phyloP scores from a whole-genome alignment of 169 alveolate species.

The Plasmodium gaboni region DNA sequence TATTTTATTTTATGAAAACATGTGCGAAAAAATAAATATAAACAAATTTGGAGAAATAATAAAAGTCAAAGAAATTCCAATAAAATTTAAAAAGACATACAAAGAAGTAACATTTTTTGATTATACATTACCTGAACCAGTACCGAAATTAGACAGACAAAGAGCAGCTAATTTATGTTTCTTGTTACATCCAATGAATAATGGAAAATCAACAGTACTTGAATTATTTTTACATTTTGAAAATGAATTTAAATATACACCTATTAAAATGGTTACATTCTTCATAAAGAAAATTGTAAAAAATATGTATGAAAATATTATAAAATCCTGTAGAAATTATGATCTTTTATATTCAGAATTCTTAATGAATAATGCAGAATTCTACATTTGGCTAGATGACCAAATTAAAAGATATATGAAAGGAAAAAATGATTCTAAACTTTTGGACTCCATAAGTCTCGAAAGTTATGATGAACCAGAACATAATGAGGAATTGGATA shows the following conservation, averaged over 20 bases:
- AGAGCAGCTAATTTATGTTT: conserved; percentile 79
- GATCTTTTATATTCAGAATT: conserved; percentile 64
- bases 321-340: conserved; percentile 76
- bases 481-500: conserved; percentile 12
- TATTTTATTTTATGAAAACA: conserved; percentile 34
- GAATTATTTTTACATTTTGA: conserved; percentile 78
- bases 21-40: conserved; percentile 57
- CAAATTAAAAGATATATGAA: conserved; percentile 41
- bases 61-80: conserved; percentile 49
- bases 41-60: conserved; percentile 60
- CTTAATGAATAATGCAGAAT: conserved; percentile 59
- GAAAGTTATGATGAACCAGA: conserved; percentile 66
- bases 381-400: conserved; percentile 78
- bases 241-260: conserved; percentile 79
- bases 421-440: conserved; percentile 27
- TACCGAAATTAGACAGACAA: conserved; percentile 75
- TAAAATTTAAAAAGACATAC: conserved; percentile 25
- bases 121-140: conserved; percentile 43
- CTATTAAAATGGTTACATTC: conserved; percentile 77
- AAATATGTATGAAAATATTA: conserved; percentile 79
- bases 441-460: conserved; percentile 56
- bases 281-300: conserved; percentile 79
- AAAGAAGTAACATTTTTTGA: conserved; percentile 59
- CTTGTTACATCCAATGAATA: conserved; percentile 76
- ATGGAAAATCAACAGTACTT: conserved; percentile 80